Evolutionary conservation across 192 early-diverging fungal genomes (phyloP).

Genomic region (Diversispora eburnea): DNA sequence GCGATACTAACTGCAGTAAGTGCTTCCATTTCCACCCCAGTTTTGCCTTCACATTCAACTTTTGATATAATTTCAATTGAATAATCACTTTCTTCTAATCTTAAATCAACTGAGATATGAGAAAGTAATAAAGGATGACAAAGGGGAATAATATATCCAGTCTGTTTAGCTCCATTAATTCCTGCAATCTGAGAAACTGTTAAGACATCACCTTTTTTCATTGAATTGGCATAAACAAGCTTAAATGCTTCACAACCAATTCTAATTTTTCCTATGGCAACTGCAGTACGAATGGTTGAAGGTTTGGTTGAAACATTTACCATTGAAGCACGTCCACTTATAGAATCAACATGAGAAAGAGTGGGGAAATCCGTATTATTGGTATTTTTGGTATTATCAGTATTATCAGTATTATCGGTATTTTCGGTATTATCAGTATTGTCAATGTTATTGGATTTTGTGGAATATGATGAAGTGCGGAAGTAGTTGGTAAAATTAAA

Average conservation of each 20-base stretch:
- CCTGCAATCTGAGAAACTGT: constrained; percentile 86
- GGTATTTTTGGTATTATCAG: not conserved
- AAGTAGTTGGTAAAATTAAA: not conserved
- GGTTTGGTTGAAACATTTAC: constrained; percentile 79
- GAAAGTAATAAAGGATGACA: constrained; percentile 79
- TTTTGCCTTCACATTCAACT: constrained; percentile 76
- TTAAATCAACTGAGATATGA: constrained; percentile 66
- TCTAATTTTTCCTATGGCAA: constrained; percentile 68
- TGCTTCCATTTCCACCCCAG: constrained; percentile 91
- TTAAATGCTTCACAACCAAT: constrained; percentile 64
- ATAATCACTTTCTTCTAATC: constrained; percentile 42
- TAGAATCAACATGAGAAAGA: constrained; percentile 74
- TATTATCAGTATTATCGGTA: not conserved
- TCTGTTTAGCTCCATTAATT: constrained; percentile 86
- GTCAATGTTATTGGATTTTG: not conserved
- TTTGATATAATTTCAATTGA: constrained; percentile 64
- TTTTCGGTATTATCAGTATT: not conserved
- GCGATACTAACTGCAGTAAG: constrained; percentile 64
- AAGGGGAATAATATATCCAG: constrained; percentile 77
- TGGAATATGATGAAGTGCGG: not conserved
- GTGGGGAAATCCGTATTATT: not conserved
- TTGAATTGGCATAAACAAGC: constrained; percentile 58
- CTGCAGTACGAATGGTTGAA: constrained; percentile 66
- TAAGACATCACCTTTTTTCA: constrained; percentile 88
- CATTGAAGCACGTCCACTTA: constrained; percentile 77